Percentiles rank a stretch among this genome's conserved stretches.
phyloP scores from a whole-genome alignment of 352 stramenopile species.

The Phytophthora fragariae region DNA sequence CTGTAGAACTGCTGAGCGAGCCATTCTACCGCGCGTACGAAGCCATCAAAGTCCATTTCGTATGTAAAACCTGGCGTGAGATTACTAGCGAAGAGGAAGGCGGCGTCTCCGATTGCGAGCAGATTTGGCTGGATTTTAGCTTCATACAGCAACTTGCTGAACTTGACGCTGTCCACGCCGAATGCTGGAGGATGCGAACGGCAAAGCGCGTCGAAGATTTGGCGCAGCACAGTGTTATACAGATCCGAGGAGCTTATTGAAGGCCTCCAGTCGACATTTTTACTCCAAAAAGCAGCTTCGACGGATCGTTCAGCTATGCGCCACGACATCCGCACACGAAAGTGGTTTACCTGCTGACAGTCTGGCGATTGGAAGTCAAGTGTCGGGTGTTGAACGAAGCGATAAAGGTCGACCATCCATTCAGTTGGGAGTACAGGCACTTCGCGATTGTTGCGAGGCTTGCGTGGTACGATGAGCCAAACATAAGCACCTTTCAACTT shows the following conservation, averaged over 20 bases:
- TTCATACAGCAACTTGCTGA: slow-evolving; percentile 78
- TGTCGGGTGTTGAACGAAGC: slow-evolving; percentile 58
- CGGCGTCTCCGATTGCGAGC: slow-evolving; percentile 67
- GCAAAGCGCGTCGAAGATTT: slow-evolving; percentile 57
- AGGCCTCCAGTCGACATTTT: slow-evolving; percentile 54
- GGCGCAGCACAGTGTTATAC: slow-evolving; percentile 41
- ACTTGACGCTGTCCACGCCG: slow-evolving; percentile 78
- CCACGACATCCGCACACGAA: slow-evolving; percentile 49
- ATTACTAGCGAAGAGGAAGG: slow-evolving; percentile 68
- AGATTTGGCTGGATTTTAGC: slow-evolving; percentile 54
- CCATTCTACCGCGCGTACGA: slow-evolving; percentile 48
- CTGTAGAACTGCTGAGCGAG: slow-evolving; percentile 49
- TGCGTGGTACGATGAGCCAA: slow-evolving; percentile 44
- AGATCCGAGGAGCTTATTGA: slow-evolving; percentile 45
- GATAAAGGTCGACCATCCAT: slow-evolving; percentile 68
- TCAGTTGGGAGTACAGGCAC: slow-evolving; percentile 23
- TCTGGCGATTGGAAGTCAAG: slow-evolving; percentile 42
- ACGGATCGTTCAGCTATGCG: slow-evolving; percentile 43
- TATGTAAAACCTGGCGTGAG: slow-evolving; percentile 49
- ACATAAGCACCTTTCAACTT: slow-evolving; percentile 45
- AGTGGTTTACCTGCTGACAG: slow-evolving; percentile 34
- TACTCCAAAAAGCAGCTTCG: slow-evolving; percentile 69
- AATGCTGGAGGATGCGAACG: slow-evolving; percentile 55
- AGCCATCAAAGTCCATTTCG: slow-evolving; percentile 70
- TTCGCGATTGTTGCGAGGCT: background rate